Conservation (phyloP, 1,284 basidiomycete species). For the Malassezia furfur region DNA sequence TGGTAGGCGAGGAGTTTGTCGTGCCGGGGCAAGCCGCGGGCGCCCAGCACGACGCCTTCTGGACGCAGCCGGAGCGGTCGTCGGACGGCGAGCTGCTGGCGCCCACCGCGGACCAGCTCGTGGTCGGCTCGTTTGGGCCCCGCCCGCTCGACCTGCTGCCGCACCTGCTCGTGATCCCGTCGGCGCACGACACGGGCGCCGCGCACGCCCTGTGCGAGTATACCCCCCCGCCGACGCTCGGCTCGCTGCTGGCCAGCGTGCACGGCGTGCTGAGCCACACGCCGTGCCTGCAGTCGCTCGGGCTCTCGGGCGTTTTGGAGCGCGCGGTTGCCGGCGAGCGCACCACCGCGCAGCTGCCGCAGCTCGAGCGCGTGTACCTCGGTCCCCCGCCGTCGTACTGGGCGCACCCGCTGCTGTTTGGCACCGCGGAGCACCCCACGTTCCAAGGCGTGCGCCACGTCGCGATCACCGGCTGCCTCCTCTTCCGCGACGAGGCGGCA, state of each 20-base stretch:
- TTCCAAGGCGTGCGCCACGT: neutral
- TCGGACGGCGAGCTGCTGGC: neutral
- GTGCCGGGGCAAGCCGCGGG: neutral
- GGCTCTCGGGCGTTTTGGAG: conserved; percentile 12
- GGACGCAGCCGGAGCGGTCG: neutral
- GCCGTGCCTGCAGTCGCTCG: neutral
- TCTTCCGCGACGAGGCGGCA: conserved; percentile 5
- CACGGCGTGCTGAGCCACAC: neutral
- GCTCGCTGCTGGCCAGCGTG: neutral
- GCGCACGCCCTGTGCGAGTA: neutral
- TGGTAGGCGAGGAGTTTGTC: neutral
- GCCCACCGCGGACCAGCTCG: neutral
- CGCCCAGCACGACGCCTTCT: neutral
- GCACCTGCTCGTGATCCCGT: neutral
- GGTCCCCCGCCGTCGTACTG: conserved; percentile 10
- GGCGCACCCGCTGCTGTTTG: conserved; percentile 4
- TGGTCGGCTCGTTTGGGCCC: neutral
- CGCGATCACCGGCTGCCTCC: conserved; percentile 5
- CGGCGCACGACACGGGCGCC: neutral
- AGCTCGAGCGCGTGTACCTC: conserved; percentile 1
- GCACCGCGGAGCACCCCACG: neutral
- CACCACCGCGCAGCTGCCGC: neutral
- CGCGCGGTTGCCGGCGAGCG: conserved; percentile 4
- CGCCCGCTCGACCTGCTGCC: conserved; percentile 6
- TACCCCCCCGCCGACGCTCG: conserved; percentile 4